These are phyloP conservation scores for Teratosphaeria gauchensis DNA, from an alignment of 2,329 filamentous ascomycete genomes.

Conservation along the genomic window DNA sequence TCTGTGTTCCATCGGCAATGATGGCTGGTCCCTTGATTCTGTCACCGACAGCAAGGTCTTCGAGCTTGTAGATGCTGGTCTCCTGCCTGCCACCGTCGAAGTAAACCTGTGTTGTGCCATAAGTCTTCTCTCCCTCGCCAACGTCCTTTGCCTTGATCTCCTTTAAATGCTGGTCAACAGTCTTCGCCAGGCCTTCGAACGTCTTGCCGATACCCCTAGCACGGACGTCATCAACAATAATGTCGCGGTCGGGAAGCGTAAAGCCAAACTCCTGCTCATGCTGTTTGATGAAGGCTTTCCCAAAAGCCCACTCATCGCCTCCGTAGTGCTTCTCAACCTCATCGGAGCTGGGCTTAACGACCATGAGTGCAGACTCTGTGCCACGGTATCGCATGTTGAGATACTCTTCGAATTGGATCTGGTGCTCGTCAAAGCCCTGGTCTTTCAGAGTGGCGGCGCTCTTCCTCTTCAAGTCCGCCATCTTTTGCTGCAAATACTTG, in stretches of 20 bases:
- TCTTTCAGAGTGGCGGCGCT: conserved; percentile 57
- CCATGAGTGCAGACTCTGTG: conserved; percentile 85
- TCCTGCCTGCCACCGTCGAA: conserved; percentile 71
- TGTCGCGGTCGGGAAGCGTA: conserved; percentile 72
- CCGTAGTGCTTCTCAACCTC: conserved; percentile 51
- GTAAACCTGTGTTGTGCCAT: conserved; percentile 63
- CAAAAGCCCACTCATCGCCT: conserved; percentile 71
- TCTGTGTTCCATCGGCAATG: conserved; percentile 80
- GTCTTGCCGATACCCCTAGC: conserved; percentile 84
- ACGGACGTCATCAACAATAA: conserved; percentile 83
- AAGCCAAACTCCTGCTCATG: conserved; percentile 93
- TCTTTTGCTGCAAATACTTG: conserved; percentile 58
- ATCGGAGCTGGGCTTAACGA: conserved; percentile 60
- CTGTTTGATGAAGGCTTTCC: conserved; percentile 72
- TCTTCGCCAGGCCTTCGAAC: conserved; percentile 68
- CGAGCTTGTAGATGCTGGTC: conserved; percentile 75
- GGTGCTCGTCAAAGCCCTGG: conserved; percentile 67
- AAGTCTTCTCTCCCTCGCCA: conserved; percentile 50
- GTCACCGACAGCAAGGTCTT: conserved; percentile 62
- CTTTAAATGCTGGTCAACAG: conserved; percentile 73
- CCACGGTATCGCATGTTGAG: conserved; percentile 89
- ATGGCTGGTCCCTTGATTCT: conserved; percentile 72
- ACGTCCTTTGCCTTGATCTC: conserved; percentile 52
- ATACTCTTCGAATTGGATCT: conserved; percentile 82
- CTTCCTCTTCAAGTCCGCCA: conserved; percentile 69